A percentile compares a stretch with the other conserved stretches of the same genome.
Evolutionary conservation across 257 asterid species (phyloP).

Genomic region (Solanum chmielewskii): DNA sequence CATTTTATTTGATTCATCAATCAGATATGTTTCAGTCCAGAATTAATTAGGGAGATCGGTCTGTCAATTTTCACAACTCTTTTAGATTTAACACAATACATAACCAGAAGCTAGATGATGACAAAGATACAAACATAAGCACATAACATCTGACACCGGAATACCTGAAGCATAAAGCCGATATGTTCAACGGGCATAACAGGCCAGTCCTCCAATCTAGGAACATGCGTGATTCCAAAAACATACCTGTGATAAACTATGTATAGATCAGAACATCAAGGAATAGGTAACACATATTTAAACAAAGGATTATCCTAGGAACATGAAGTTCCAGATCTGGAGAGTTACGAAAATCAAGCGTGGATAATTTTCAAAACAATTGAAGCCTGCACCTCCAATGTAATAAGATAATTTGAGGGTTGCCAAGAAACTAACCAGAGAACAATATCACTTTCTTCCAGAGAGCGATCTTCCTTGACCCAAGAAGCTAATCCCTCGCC

Average conservation of each 20-base stretch:
- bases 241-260: constrained; percentile 50
- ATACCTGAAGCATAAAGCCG: constrained; percentile 90
- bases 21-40: neutral
- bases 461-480: constrained; percentile 76
- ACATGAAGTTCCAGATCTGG: neutral
- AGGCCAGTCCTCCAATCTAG: constrained; percentile 97
- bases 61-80: neutral
- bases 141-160: neutral
- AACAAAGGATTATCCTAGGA: neutral
- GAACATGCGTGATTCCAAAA: constrained; percentile 93
- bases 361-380: neutral
- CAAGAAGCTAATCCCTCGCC: constrained; percentile 95
- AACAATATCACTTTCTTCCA: constrained; percentile 83
- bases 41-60: neutral
- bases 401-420: neutral
- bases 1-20: neutral
- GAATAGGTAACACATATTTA: neutral
- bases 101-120: neutral
- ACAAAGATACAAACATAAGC: neutral
- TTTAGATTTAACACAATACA: neutral
- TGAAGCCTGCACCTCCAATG: neutral
- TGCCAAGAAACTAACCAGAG: constrained; percentile 52
- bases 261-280: neutral
- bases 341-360: neutral
- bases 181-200: constrained; percentile 94